phyloP scores from a whole-genome alignment of 306 rosid species.

The Cicer pinnatifidum region DNA sequence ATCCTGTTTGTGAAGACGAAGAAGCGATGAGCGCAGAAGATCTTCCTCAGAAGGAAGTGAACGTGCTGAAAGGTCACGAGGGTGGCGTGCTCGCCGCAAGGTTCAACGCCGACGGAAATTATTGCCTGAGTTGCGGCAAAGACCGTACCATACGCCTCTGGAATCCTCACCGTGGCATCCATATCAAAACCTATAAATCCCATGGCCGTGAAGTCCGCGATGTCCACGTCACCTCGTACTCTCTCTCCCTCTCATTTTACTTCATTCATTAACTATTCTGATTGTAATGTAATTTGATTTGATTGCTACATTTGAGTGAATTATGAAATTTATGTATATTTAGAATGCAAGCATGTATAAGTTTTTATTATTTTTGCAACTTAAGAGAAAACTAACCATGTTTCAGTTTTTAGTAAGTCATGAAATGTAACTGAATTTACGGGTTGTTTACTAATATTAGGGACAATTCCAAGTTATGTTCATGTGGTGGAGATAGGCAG shows the following conservation, averaged over 20 bases:
- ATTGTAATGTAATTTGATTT: background rate
- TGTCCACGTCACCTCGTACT: slow-evolving; percentile 75
- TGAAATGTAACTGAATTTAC: slow-evolving; percentile 7
- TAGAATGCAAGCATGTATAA: slow-evolving; percentile 2
- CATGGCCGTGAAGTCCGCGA: slow-evolving; percentile 92
- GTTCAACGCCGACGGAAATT: slow-evolving; percentile 81
- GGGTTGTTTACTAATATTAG: slow-evolving; percentile 41
- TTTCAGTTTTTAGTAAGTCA: background rate
- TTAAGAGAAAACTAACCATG: background rate
- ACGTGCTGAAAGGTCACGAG: slow-evolving; percentile 80
- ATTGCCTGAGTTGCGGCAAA: slow-evolving; percentile 80
- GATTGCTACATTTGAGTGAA: background rate
- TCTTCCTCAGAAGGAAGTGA: slow-evolving; percentile 64
- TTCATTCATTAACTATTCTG: background rate
- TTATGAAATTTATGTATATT: slow-evolving; percentile 18
- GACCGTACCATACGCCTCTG: slow-evolving; percentile 94
- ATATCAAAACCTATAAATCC: slow-evolving; percentile 88
- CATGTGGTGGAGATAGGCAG: slow-evolving; percentile 90
- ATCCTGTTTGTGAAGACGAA: slow-evolving; percentile 1
- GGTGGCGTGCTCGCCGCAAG: slow-evolving; percentile 79
- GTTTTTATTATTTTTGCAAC: background rate
- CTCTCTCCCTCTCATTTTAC: background rate
- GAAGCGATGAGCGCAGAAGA: slow-evolving; percentile 59
- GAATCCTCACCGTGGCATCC: slow-evolving; percentile 97
- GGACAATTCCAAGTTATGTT: slow-evolving; percentile 84